Base-by-base conservation (phyloP, 257 asterid genomes). In the Capsicum rhomboideum region DNA sequence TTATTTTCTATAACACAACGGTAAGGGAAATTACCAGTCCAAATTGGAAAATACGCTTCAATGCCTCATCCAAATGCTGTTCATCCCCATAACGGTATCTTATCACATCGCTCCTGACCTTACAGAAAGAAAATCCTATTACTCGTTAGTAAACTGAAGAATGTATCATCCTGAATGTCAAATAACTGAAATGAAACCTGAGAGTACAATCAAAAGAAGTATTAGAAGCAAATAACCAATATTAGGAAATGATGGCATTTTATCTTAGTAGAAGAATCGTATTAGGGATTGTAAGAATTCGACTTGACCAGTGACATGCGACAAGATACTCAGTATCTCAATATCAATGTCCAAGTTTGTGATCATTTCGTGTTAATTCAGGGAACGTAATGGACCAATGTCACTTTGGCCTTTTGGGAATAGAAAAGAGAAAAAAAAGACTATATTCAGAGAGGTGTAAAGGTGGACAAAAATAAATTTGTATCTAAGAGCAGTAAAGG, bases 1-100 rank as follows among this genome's bases (percentile, higher is more conserved):
- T 14, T 26, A 75, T 44, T 16, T 75, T 49, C 9, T 1, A 75
- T 2, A 75, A 75, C 81, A 49, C 44, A 75, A 46, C 2, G 9
- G 6, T 16, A 49, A 75, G 16, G 61, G 23, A 26, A 75, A 31
- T 50, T 92, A 97, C 99, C 99, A 79, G 94, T 10, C 99, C 97
- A 80, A 93, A 97, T 83, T 97, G 98, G 88, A 97, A 97, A 84
- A 97, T 97, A 82, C 99, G 89, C 89, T 95, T 97, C 86, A 95
- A 85, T 78, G 99, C 98, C 89, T 97, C 99, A 1, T 97, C 99
- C 80, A 95, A 89, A 92, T 95, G 99, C 63, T 97, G 99, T 86
- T 97, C 99, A 55, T 97, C 99, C 68, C 99, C 99, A 79, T 95
- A 97, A 78, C 98, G 98, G 67, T 93, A 97, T 84, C 99, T 92